Base-by-base conservation (phyloP, 495 filamentous ascomycete genomes). In the Hypoxylon perforatum region DNA sequence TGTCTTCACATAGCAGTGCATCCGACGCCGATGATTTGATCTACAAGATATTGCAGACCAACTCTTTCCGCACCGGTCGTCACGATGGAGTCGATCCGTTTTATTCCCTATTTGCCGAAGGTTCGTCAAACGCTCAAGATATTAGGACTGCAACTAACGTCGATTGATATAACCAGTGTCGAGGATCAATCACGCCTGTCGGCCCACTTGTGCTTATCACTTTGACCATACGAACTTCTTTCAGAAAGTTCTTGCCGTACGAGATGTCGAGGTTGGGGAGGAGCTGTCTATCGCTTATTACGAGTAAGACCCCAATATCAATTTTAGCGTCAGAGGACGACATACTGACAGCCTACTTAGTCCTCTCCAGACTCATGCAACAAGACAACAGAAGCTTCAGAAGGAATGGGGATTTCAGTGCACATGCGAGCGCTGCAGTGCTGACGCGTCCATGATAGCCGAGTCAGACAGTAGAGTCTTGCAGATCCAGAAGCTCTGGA, bases 171-270 rank as follows among this genome's bases (percentile, higher is more conserved):
- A 7, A 28, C 21, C 10, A 75, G 76, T 80, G 53, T 76, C 78
- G 4, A 71, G 79, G 36, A 61, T 80, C 57, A 82, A 82, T 61
- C 80, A 82, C 63, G 78, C 77, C 65, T 82, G 79, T 59, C 77
- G 78, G 0, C 75, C 79, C 7, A 81, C 79, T 36, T 77, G 76
- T 10, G 78, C 78, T 38, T 81, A 82, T 73, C 74, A 70, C 55
- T 81, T 77, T 44, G 74, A 77, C 23, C 59, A 74, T 35, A 55
- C 47, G 5, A 63, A 70, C 0, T 74, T 81, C 11, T 61, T 65
- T 8, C 80, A 82, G 42, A 72, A 68, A 44, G 69, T 82, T 7
- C 62, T 73, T 41, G 78, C 80, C 22, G 69, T 74, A 1, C 66
- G 76, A 3, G 73, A 74, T n/a, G 75, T 81, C 36, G 3, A 4